Percentiles rank a stretch among this genome's conserved stretches.
Evolutionary conservation across 371 early-diverging fungal genomes (phyloP).

Genomic region (Lichtheimia corymbifera): DNA sequence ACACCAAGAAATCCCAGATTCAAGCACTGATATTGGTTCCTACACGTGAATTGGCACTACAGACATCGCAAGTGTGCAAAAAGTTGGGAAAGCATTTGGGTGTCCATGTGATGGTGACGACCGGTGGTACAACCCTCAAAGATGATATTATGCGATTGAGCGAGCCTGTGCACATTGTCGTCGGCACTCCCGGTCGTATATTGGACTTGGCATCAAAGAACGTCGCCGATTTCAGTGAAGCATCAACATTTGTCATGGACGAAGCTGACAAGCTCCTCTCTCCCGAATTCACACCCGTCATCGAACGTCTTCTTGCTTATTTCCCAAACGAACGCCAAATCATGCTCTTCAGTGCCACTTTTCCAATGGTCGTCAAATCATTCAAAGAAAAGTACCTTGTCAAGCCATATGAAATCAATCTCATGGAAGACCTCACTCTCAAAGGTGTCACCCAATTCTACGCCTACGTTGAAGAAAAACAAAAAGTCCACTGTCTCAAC

Average conservation of each 20-base stretch:
- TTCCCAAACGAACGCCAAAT: constrained; percentile 91
- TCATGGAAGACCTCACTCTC: constrained; percentile 98
- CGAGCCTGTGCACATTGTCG: constrained; percentile 92
- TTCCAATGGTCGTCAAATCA: constrained; percentile 94
- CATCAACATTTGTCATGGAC: constrained; percentile 94
- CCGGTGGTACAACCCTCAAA: constrained; percentile 96
- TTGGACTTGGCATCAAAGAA: constrained; percentile 94
- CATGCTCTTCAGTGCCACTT: constrained; percentile 97
- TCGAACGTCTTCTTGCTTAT: constrained; percentile 88
- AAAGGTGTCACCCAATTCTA: constrained; percentile 98
- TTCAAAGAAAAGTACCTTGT: constrained; percentile 94
- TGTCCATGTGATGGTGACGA: constrained; percentile 95
- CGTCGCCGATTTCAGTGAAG: constrained; percentile 86
- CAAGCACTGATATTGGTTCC: constrained; percentile 95
- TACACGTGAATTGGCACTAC: constrained; percentile 96
- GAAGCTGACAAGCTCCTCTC: constrained; percentile 98
- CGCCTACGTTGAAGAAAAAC: constrained; percentile 96
- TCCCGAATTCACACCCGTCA: constrained; percentile 94
- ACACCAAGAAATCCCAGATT: constrained; percentile 74
- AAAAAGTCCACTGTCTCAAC: constrained; percentile 98
- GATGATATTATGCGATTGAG: constrained; percentile 96
- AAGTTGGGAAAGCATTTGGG: constrained; percentile 91
- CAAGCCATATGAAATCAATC: constrained; percentile 97
- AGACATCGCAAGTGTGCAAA: constrained; percentile 95
- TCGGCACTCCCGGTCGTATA: constrained; percentile 98